These are phyloP conservation scores for Pseudozyma tsukubaensis DNA, from an alignment of 1,284 basidiomycete genomes.

Conservation along the genomic window DNA sequence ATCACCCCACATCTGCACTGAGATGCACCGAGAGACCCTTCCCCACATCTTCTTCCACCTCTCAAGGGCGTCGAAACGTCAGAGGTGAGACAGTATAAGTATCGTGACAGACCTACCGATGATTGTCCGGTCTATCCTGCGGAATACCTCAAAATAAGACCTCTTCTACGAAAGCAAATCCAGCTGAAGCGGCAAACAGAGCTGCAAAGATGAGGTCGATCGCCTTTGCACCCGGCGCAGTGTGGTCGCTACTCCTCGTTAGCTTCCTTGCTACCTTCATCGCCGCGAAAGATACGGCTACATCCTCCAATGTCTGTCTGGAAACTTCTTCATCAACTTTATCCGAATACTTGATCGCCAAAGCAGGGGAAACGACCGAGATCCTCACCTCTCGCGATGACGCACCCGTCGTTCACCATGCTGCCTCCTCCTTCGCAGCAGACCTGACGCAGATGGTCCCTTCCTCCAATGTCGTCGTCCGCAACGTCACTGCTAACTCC, in stretches of 20 bases:
- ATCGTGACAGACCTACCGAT: no score
- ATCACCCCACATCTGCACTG: no score
- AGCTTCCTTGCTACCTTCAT: constrained; percentile 6
- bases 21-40: no score
- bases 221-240: neutral
- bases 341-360: constrained; percentile 20
- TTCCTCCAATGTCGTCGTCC: constrained; percentile 22
- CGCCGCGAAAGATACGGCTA: neutral
- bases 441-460: constrained; percentile 30
- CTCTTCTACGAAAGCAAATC: no score
- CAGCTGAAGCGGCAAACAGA: no score
- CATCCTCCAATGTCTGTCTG: constrained; percentile 8
- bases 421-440: constrained; percentile 20
- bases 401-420: constrained; percentile 27
- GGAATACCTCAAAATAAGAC: no score
- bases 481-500: constrained; percentile 27
- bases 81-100: no score
- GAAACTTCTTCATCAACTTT: constrained; percentile 4
- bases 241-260: constrained; percentile 14
- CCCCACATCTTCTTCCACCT: no score
- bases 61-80: no score
- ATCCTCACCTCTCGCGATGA: constrained; percentile 42
- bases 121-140: no score
- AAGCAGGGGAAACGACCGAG: constrained; percentile 29
- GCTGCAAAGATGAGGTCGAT: neutral